phyloP scores from a whole-genome alignment of 108 stramenopile genomes.

The Skeletonema costatum region DNA sequence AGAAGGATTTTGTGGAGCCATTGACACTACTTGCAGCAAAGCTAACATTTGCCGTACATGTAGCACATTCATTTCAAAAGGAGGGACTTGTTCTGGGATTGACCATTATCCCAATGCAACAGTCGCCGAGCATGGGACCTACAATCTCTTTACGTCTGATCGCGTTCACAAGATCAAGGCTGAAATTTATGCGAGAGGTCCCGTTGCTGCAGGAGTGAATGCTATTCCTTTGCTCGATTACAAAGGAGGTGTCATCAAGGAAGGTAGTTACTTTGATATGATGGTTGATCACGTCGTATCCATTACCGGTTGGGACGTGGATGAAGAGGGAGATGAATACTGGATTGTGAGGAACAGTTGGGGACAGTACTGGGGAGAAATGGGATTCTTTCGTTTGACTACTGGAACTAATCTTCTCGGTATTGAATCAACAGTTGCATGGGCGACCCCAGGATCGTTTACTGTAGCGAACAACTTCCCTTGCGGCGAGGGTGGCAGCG shows the following conservation, averaged over 20 bases:
- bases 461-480: constrained; percentile 52
- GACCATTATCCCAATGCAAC: constrained; percentile 77
- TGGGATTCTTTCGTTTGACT: constrained; percentile 64
- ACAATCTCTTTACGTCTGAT: constrained; percentile 6
- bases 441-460: constrained; percentile 76
- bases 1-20: constrained; percentile 78
- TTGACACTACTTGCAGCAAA: constrained; percentile 78
- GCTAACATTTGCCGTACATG: constrained; percentile 69
- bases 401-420: constrained; percentile 75
- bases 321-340: constrained; percentile 52
- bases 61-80: constrained; percentile 15
- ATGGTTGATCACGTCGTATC: constrained; percentile 84
- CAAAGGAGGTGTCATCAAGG: constrained; percentile 74
- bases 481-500: constrained; percentile 59
- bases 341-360: constrained; percentile 92
- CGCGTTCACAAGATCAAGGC: constrained; percentile 34
- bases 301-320: constrained; percentile 90
- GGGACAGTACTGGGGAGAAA: constrained; percentile 70
- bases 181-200: constrained; percentile 89
- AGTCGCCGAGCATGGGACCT: constrained; percentile 43
- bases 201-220: constrained; percentile 88
- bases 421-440: constrained; percentile 68
- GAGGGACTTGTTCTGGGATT: constrained; percentile 57
- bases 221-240: constrained; percentile 68
- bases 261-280: constrained; percentile 44